Evolutionary conservation across 805 yeast species (phyloP).

Genomic region (Zygosaccharomyces siamensis): DNA sequence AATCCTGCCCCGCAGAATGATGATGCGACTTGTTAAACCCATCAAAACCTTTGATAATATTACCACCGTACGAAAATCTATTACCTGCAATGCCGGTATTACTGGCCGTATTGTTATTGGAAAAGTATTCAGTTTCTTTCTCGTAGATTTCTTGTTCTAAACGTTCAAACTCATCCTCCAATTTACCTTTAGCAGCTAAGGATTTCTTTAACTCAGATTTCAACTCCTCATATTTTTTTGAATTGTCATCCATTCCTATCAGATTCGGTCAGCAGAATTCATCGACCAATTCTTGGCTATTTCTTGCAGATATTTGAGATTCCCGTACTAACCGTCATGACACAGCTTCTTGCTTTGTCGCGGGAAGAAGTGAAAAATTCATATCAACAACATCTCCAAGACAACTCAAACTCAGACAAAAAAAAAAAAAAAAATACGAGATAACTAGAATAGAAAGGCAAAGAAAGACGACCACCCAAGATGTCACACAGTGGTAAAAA

Average conservation of each 20-base stretch:
- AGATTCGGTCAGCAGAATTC: background rate
- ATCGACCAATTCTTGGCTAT: background rate
- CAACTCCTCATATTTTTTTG: slow-evolving; percentile 56
- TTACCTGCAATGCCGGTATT: slow-evolving; percentile 11
- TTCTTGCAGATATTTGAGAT: background rate
- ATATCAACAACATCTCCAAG: background rate
- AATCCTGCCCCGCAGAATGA: slow-evolving; percentile 24
- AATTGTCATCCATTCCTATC: slow-evolving; percentile 19
- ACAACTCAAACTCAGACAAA: background rate
- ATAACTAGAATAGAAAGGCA: background rate
- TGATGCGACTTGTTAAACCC: slow-evolving; percentile 52
- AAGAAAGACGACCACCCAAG: background rate
- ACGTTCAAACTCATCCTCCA: slow-evolving; percentile 58
- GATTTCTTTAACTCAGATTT: slow-evolving; percentile 62
- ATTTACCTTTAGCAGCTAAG: slow-evolving; percentile 52
- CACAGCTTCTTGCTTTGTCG: too few relatives aligned
- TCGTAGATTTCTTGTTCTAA: slow-evolving; percentile 77
- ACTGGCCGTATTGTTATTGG: slow-evolving; percentile 51
- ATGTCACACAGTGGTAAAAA: slow-evolving; percentile 31
- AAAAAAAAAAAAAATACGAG: background rate
- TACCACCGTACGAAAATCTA: slow-evolving; percentile 40
- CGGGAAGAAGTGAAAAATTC: background rate
- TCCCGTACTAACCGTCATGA: background rate
- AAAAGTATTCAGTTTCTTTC: slow-evolving; percentile 71
- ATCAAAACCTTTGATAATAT: slow-evolving; percentile 88